These are phyloP conservation scores for Coemansia sp. DNA, from an alignment of 192 early-diverging fungal genomes.

Conservation along the genomic window DNA sequence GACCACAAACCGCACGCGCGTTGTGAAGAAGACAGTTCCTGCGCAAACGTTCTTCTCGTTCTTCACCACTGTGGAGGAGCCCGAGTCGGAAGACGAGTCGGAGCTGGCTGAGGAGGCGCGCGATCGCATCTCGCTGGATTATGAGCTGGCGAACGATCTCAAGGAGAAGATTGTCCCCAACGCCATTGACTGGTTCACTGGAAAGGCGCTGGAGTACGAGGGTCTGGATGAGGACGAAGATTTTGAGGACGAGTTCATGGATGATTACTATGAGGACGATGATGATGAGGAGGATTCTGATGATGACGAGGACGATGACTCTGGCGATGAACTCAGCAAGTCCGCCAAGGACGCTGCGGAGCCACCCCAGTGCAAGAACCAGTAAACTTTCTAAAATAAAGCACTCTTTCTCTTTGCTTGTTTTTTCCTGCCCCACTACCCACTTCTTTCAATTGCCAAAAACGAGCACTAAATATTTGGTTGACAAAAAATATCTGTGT, in stretches of 20 bases:
- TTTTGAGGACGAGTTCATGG: constrained; percentile 46
- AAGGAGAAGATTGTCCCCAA: constrained; percentile 97
- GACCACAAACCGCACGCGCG: constrained; percentile 96
- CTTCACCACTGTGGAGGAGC: constrained; percentile 82
- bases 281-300: constrained; percentile 47
- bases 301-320: constrained; percentile 41
- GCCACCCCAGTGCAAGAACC: constrained; percentile 59
- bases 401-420: too few relatives aligned
- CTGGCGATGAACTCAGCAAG: constrained; percentile 46
- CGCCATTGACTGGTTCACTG: constrained; percentile 99
- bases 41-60: constrained; percentile 98
- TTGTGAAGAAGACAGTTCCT: constrained; percentile 96
- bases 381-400: constrained; percentile 17
- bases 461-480: too few relatives aligned
- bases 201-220: constrained; percentile 87
- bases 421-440: too few relatives aligned
- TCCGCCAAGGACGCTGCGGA: constrained; percentile 55
- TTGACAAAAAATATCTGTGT: too few relatives aligned
- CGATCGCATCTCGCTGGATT: constrained; percentile 88
- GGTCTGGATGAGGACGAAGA: constrained; percentile 44
- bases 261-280: constrained; percentile 52
- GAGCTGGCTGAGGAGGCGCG: constrained; percentile 81
- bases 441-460: too few relatives aligned
- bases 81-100: constrained; percentile 70
- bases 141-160: constrained; percentile 96